These are phyloP conservation scores for Aspergillus pseudoglaucus DNA, from an alignment of 2,329 filamentous ascomycete species.

Conservation along the genomic window DNA sequence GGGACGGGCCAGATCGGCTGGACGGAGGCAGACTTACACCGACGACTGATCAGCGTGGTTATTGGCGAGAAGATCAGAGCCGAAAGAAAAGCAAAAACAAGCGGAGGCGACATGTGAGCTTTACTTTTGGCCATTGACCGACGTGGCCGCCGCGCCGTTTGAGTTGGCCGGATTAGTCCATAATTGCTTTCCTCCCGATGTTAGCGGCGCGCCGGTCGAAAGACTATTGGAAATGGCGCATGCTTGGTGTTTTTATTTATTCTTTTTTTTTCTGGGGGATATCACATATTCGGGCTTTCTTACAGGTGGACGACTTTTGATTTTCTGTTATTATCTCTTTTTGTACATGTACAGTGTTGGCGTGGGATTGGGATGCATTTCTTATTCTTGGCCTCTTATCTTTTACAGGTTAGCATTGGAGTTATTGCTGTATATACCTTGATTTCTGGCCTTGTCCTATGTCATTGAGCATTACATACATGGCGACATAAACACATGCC, in stretches of 20 bases:
- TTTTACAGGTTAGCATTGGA: too few relatives aligned
- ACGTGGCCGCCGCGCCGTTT: background rate
- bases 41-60: constrained; percentile 41
- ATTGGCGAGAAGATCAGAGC: constrained; percentile 41
- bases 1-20: constrained; percentile 35
- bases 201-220: background rate
- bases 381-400: too few relatives aligned
- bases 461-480: too few relatives aligned
- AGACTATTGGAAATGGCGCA: background rate
- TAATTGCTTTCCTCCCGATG: background rate
- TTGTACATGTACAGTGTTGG: too few relatives aligned
- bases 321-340: too few relatives aligned
- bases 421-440: too few relatives aligned
- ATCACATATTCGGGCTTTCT: too few relatives aligned
- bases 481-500: too few relatives aligned
- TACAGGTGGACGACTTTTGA: too few relatives aligned
- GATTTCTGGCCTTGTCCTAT: too few relatives aligned
- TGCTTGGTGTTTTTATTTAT: background rate
- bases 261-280: background rate
- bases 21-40: constrained; percentile 39
- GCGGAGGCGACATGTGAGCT: constrained; percentile 6
- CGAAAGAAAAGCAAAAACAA: constrained; percentile 28
- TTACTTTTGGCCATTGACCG: background rate
- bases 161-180: background rate
- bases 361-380: too few relatives aligned